Percentiles rank a stretch among this genome's conserved stretches.
Evolutionary conservation across 139 green algal genomes (phyloP).

Genomic region (Ettlia oleoabundans): DNA sequence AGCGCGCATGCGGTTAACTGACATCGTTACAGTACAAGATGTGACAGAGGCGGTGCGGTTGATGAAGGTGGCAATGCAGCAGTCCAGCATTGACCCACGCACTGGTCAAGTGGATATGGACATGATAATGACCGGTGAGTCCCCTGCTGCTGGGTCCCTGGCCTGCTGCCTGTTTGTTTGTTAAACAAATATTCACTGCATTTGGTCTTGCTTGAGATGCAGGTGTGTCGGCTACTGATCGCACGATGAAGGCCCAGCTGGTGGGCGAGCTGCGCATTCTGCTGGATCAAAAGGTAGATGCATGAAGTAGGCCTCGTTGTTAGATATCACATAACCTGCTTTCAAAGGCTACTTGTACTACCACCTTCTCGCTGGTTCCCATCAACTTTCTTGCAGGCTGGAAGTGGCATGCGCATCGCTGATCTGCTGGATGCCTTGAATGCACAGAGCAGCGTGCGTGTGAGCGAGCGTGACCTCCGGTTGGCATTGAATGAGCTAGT

Average conservation of each 20-base stretch:
- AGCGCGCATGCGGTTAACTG: slow-evolving; percentile 62
- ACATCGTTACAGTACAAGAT: slow-evolving; percentile 53
- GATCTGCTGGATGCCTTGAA: slow-evolving; percentile 40
- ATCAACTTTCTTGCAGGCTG: too few species aligned
- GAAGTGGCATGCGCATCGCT: slow-evolving; percentile 41
- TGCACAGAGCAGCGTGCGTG: slow-evolving; percentile 43
- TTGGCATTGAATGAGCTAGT: slow-evolving; percentile 39
- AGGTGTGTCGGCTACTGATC: slow-evolving; percentile 51
- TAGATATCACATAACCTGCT: not conserved
- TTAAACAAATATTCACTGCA: too few species aligned
- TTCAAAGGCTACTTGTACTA: not conserved
- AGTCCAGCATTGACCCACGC: slow-evolving; percentile 73
- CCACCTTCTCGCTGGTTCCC: slow-evolving; percentile 1
- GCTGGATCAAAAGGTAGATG: slow-evolving; percentile 25
- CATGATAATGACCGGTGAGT: slow-evolving; percentile 49
- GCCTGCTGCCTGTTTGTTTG: too few species aligned
- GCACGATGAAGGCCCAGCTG: slow-evolving; percentile 48
- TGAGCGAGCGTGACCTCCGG: slow-evolving; percentile 27
- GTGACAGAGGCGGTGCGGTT: slow-evolving; percentile 81
- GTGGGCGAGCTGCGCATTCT: slow-evolving; percentile 40
- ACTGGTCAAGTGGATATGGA: slow-evolving; percentile 86
- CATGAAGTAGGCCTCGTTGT: not conserved
- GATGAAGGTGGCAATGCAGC: slow-evolving; percentile 80
- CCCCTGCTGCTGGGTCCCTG: too few species aligned
- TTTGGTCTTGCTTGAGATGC: too few species aligned